Evolutionary conservation across 2,329 filamentous ascomycete species (phyloP).

Genomic region (Aaosphaeria arxii): DNA sequence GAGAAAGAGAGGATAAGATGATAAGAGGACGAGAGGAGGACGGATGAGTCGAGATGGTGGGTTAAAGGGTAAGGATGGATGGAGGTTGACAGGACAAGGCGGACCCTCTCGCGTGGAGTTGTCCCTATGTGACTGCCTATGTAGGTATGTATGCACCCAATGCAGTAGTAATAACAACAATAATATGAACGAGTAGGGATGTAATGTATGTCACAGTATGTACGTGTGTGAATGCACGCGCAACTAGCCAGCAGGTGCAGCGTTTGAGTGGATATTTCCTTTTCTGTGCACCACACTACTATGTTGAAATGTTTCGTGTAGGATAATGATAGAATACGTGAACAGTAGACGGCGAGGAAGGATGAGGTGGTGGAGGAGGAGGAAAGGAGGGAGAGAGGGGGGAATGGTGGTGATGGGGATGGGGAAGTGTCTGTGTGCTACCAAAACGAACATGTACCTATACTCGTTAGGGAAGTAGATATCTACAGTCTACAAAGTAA

Average conservation of each 20-base stretch:
- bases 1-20: background rate
- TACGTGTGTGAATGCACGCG: too few species aligned
- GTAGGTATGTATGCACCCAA: too few species aligned
- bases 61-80: background rate
- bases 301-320: background rate
- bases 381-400: background rate
- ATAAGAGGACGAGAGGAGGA: background rate
- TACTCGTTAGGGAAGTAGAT: background rate
- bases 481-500: background rate
- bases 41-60: background rate
- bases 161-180: too few species aligned
- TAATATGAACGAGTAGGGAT: too few species aligned
- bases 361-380: background rate
- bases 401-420: background rate
- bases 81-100: background rate
- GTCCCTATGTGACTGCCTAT: too few species aligned
- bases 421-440: background rate
- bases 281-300: too few species aligned
- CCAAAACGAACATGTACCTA: too few species aligned
- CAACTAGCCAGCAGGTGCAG: too few species aligned
- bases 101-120: background rate
- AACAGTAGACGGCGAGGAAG: background rate
- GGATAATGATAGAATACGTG: background rate
- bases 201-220: too few species aligned
- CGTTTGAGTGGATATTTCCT: too few species aligned